Conservation (phyloP, 2,329 filamentous ascomycete genomes). For the Sarocladium kiliense region DNA sequence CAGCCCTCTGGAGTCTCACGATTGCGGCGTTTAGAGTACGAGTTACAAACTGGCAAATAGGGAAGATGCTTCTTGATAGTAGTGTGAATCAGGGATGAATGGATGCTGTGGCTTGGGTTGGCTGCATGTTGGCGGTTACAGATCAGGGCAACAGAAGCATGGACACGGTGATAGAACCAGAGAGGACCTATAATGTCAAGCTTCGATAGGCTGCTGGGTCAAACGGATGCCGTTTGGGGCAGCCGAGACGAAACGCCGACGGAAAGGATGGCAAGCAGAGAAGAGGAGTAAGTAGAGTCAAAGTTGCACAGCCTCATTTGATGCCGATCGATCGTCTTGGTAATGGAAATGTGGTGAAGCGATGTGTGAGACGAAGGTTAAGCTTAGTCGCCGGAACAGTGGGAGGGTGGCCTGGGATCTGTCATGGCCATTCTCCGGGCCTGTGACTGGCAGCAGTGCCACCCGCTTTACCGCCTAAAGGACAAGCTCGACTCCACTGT, state of each 20-base stretch:
- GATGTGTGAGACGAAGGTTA: neutral
- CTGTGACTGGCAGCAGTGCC: neutral
- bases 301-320: neutral
- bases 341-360: neutral
- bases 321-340: conserved; percentile 1
- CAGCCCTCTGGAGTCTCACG: conserved; percentile 3
- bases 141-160: no score
- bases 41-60: no score
- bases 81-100: no score
- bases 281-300: neutral
- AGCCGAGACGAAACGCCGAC: conserved; percentile 4
- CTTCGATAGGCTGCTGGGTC: neutral
- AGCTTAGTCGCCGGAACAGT: no score
- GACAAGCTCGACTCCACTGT: no score
- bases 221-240: neutral
- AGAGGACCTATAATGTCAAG: no score
- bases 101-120: no score
- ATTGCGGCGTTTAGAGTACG: neutral
- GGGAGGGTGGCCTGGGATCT: neutral
- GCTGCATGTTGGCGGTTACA: neutral
- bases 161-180: no score
- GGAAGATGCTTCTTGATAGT: no score
- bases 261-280: neutral
- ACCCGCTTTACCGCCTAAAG: neutral
- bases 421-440: neutral